Evolutionary conservation across 768 basidiomycete genomes (phyloP).

Genomic region (Russula foetens): DNA sequence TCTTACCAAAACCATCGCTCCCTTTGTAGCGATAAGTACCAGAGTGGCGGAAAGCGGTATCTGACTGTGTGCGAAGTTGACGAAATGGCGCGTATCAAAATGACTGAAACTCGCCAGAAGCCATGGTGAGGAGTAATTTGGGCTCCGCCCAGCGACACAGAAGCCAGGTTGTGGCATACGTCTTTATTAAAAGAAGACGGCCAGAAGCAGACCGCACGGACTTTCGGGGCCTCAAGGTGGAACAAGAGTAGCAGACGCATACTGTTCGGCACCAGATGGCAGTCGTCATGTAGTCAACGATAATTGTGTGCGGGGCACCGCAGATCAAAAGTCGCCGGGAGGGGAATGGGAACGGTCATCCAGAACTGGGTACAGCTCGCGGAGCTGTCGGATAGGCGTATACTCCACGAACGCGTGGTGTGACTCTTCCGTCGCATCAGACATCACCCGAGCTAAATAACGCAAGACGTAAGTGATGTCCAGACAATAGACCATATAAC

Average conservation of each 20-base stretch:
- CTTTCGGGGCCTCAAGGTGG: neutral
- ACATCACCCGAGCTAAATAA: neutral
- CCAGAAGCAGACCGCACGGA: conserved; percentile 6
- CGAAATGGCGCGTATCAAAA: conserved; percentile 1
- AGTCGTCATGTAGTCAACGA: neutral
- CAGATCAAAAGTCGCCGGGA: conserved; percentile 12
- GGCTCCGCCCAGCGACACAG: neutral
- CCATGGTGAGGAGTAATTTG: neutral
- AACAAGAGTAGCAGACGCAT: neutral
- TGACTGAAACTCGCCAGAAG: conserved; percentile 8
- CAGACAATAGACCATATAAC: neutral
- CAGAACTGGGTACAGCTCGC: conserved; percentile 8
- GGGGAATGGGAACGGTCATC: neutral
- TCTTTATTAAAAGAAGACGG: conserved; percentile 11
- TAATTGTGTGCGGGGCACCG: neutral
- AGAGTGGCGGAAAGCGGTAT: neutral
- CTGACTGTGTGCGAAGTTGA: neutral
- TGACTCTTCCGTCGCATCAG: conserved; percentile 1
- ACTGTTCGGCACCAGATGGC: neutral
- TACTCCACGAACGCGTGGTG: neutral
- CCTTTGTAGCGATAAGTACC: neutral
- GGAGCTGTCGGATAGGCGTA: neutral
- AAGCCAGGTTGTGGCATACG: neutral
- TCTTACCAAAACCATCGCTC: neutral
- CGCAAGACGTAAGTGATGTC: conserved; percentile 1